Conservation (phyloP, 2,329 filamentous ascomycete species). For the Epichloe bromicola region DNA sequence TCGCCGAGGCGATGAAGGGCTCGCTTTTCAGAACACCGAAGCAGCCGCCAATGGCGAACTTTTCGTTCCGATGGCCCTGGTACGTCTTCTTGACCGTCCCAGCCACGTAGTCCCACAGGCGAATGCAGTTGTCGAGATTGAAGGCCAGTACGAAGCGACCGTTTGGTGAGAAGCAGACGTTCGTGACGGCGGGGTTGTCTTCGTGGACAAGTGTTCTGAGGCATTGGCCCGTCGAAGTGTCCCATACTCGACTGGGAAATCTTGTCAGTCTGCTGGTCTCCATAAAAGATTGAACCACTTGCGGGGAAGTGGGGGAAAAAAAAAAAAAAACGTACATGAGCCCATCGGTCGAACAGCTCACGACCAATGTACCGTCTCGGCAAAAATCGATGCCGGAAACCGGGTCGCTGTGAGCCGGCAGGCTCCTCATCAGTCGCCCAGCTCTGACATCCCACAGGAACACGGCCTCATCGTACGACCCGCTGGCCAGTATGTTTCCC, state of each 20-base stretch:
- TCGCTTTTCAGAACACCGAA: constrained; percentile 49
- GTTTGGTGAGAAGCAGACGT: constrained; percentile 87
- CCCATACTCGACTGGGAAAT: constrained; percentile 65
- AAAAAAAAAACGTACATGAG: constrained; percentile 47
- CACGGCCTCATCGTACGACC: constrained; percentile 93
- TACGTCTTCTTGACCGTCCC: constrained; percentile 94
- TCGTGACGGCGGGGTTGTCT: constrained; percentile 81
- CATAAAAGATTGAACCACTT: neutral
- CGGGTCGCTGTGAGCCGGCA: constrained; percentile 91
- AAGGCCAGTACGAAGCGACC: constrained; percentile 86
- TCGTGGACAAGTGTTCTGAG: constrained; percentile 90
- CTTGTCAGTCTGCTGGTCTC: constrained; percentile 7
- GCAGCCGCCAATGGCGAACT: constrained; percentile 72
- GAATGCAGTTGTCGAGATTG: constrained; percentile 78
- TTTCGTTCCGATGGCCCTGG: constrained; percentile 76
- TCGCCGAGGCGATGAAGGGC: constrained; percentile 66
- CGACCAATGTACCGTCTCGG: constrained; percentile 80
- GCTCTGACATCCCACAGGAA: constrained; percentile 94
- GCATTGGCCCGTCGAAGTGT: constrained; percentile 89
- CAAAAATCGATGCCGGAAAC: constrained; percentile 91
- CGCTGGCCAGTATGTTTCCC: constrained; percentile 90
- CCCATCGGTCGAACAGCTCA: constrained; percentile 83
- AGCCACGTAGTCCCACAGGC: constrained; percentile 89
- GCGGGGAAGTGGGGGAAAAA: constrained; percentile 2
- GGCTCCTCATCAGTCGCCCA: constrained; percentile 71